Evolutionary conservation across 441 rosid species (phyloP), one percentile per base, ranked within the genome.

Genomic region (Flueggea neowawraea): DNA sequence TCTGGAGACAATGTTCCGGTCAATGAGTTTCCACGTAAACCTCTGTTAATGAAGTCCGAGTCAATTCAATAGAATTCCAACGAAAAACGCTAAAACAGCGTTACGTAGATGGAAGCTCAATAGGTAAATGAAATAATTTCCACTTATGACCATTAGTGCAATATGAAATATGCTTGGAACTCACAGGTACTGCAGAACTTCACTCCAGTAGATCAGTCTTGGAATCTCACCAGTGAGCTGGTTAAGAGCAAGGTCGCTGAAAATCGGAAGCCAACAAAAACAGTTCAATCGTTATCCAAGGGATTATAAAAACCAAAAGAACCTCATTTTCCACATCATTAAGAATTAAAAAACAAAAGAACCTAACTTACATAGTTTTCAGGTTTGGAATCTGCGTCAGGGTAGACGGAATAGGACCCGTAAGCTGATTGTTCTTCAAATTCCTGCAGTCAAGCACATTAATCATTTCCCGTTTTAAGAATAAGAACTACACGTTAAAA

Each of bases 151-250:
- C 1, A 22, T 22, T 22, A 22, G 2, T 22, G 28, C 1, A 22
- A 22, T 22, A 22, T 39, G 10, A 22, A 39, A 33, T 10, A n/a
- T 13, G 4, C 12, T 3, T 8, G 31, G 7, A 8, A 74, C 95
- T 84, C 62, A 95, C 99, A 95, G 94, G 60, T 85, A 94, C 73
- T 94, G 99, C 58, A 94, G 63, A 4, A 91, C 97, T 75, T 94
- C 98, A 70, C 87, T 94, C 98, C 98, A 94, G 52, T 90, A 94
- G 15, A 94, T 83, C 41, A 94, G 64, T 65, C 96, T 77, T 0
- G 99, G 96, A 10, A 94, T 94, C 71, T 89, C 96, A 7, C 99
- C 99, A 0, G 67, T 78, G 11, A 94, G 88, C 74, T 77, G 90
- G 70, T 94, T 94, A 22, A 81, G 73, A 10, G 99, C 96, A 61